Evolutionary conservation across 169 alveolate genomes (phyloP).

Genomic region (Eimeria tenella): DNA sequence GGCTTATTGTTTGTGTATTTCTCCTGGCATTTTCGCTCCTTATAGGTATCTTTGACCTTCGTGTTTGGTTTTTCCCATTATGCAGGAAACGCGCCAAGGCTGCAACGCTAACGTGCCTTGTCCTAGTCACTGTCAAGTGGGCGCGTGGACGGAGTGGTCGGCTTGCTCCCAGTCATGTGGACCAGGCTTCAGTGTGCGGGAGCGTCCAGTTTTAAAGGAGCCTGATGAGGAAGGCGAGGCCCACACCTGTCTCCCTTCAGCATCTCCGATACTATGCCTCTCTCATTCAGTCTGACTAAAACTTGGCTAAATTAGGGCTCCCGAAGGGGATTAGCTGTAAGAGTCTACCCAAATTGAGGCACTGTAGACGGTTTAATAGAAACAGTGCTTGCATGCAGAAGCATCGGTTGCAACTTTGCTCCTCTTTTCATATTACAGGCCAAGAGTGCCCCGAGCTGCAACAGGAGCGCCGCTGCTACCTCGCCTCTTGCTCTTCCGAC

Average conservation of each 20-base stretch:
- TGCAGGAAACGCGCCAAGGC: conserved; percentile 77
- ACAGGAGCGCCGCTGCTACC: conserved; percentile 71
- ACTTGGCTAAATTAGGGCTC: not conserved
- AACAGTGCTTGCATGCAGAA: conserved; percentile 10
- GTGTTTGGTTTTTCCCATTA: conserved; percentile 43
- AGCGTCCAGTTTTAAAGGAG: conserved; percentile 75
- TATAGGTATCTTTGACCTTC: not conserved
- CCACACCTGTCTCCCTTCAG: not conserved
- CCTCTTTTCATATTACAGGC: conserved; percentile 55
- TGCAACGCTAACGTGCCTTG: conserved; percentile 83
- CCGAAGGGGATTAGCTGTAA: not conserved
- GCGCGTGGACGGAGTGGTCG: conserved; percentile 84
- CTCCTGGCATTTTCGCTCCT: not conserved
- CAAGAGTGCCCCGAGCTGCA: conserved; percentile 64
- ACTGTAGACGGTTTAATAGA: conserved; percentile 49
- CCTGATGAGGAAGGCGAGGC: conserved; percentile 64
- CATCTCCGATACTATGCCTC: not conserved
- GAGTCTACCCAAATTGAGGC: not conserved
- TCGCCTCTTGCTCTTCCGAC: conserved; percentile 75
- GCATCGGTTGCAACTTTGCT: conserved; percentile 57
- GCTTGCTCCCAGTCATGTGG: conserved; percentile 81
- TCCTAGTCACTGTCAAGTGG: conserved; percentile 79
- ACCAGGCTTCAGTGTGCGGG: conserved; percentile 78
- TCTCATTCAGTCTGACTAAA: not conserved
- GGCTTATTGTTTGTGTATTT: not conserved